Conservation (phyloP, 257 asterid genomes). For the Solanum virginianum region DNA sequence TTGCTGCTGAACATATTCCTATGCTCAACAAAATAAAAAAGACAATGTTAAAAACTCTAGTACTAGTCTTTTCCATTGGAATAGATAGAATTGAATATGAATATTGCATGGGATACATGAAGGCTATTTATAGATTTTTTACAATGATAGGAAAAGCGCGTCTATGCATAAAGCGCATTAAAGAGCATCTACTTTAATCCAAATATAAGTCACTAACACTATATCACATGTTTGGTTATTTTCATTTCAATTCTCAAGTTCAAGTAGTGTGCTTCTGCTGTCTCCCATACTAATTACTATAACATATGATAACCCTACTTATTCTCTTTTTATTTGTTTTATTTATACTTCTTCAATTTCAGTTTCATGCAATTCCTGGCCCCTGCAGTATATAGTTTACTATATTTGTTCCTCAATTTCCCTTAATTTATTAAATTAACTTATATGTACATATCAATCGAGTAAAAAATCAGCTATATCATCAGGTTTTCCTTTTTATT, state of each 20-base stretch:
- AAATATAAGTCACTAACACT: constrained; percentile 7
- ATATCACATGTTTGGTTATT: constrained; percentile 12
- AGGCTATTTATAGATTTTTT: constrained; percentile 29
- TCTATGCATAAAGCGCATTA: constrained; percentile 4
- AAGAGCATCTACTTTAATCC: constrained; percentile 5
- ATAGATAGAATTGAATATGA: not conserved
- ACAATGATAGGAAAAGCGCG: constrained; percentile 17
- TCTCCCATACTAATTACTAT: constrained; percentile 29
- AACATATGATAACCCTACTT: not conserved
- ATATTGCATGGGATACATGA: constrained; percentile 20
- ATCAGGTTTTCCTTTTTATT: not conserved
- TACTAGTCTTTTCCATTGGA: constrained; percentile 13
- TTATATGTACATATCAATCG: too few relatives aligned
- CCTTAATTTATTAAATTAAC: not conserved
- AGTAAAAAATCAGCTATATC: not conserved
- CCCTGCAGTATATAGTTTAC: not conserved
- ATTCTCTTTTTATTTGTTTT: not conserved
- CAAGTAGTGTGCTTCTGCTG: constrained; percentile 54
- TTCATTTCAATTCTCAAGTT: not conserved
- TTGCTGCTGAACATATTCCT: constrained; percentile 42
- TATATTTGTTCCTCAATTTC: not conserved
- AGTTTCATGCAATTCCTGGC: not conserved
- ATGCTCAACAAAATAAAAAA: constrained; percentile 31
- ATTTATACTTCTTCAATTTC: not conserved
- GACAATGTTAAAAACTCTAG: constrained; percentile 8